phyloP scores from a whole-genome alignment of 2,329 filamentous ascomycete genomes.

The Exophiala xenobiotica region DNA sequence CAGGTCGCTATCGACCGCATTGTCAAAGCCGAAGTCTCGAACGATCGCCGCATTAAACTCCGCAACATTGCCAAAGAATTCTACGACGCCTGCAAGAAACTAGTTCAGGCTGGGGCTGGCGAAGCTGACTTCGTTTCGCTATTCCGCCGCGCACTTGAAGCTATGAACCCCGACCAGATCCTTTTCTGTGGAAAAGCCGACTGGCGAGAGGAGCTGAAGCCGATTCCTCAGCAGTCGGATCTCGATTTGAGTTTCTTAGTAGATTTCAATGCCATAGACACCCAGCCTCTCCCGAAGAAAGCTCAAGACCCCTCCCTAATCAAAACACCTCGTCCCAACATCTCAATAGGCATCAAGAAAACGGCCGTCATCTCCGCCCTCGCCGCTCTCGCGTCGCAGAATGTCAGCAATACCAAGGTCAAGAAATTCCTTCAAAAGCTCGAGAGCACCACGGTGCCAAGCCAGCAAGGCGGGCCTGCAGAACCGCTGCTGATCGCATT shows the following conservation, averaged over 20 bases:
- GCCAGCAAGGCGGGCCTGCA: constrained; percentile 13
- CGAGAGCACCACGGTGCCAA: not conserved
- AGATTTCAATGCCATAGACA: not conserved
- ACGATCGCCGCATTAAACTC: constrained; percentile 1
- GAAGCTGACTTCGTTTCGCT: constrained; percentile 1
- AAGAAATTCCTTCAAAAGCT: constrained; percentile 8
- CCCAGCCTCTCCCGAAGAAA: not conserved
- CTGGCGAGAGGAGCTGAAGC: constrained; percentile 8
- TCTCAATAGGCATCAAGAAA: constrained; percentile 6
- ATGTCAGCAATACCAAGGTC: constrained; percentile 2
- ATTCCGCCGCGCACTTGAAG: not conserved
- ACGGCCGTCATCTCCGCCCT: not conserved
- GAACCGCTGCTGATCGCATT: not conserved
- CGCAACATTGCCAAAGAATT: constrained; percentile 4
- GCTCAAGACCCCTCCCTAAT: not conserved
- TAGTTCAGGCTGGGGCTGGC: not conserved
- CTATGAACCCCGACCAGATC: not conserved
- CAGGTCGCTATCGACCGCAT: constrained; percentile 5
- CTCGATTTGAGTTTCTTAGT: too few species aligned
- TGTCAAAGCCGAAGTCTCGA: constrained; percentile 1
- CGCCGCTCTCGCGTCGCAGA: not conserved
- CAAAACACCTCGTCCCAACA: constrained; percentile 13
- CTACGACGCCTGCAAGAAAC: constrained; percentile 1
- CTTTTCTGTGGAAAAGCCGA: not conserved
- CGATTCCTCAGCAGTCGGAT: too few species aligned